Conservation (phyloP, 805 yeast species). For the Ogataea zsoltii region DNA sequence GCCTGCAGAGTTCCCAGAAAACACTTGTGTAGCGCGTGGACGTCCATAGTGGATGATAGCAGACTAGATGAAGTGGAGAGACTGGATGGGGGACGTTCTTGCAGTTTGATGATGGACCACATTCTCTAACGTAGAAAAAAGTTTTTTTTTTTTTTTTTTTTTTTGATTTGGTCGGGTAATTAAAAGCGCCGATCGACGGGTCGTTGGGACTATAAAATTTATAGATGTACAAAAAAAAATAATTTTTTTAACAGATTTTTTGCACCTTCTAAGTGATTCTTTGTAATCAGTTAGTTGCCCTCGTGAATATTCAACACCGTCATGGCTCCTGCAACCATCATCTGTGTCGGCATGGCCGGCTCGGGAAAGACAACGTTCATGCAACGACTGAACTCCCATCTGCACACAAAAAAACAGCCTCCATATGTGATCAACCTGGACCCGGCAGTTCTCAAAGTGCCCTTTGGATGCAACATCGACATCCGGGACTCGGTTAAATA, state of each 20-base stretch:
- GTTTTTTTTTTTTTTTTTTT: neutral
- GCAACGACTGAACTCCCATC: conserved; percentile 90
- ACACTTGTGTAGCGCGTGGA: conserved; percentile 64
- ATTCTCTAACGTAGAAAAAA: too few relatives aligned
- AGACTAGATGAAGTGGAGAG: too few relatives aligned
- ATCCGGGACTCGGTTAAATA: conserved; percentile 95
- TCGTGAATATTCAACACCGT: neutral
- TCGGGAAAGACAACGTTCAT: conserved; percentile 97
- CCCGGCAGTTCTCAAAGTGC: conserved; percentile 94
- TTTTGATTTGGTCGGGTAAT: neutral
- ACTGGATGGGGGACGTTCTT: too few relatives aligned
- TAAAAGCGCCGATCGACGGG: neutral
- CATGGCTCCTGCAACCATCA: conserved; percentile 38
- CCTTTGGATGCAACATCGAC: conserved; percentile 92
- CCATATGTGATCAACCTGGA: conserved; percentile 94
- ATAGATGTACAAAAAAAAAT: neutral
- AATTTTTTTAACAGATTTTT: neutral
- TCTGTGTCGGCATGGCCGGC: conserved; percentile 51
- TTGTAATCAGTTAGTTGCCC: neutral
- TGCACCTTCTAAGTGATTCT: neutral
- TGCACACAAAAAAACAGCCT: conserved; percentile 67
- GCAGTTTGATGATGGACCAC: too few relatives aligned
- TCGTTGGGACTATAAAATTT: neutral
- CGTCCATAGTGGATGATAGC: conserved; percentile 55
- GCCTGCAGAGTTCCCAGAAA: conserved; percentile 79